Base-by-base conservation (phyloP, 2,329 filamentous ascomycete species). In the Cladophialophora yegresii region DNA sequence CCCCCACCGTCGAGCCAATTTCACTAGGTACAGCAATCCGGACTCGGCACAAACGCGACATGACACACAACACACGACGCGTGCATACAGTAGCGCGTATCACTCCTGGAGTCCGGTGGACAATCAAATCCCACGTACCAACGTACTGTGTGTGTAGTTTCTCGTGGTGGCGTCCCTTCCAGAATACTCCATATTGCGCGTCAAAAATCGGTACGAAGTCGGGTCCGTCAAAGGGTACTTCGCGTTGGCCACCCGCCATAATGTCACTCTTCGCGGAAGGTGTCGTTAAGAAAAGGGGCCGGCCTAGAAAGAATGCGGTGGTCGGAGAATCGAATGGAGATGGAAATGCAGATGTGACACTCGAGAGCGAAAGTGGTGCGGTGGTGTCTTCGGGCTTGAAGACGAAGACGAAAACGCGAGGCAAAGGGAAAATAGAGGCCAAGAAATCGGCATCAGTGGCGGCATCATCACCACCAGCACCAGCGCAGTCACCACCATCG, bases 261-360 rank as follows among this genome's bases (percentile, higher is more conserved):
- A 43, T 43, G 36, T 43, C 36, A n/a, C 4, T 54, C 54, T 64
- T 58, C 6, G 61, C 63, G 22, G 66, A 68, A 62, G 55, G 47
- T n/a, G 49, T 30, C 10, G 20, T 56, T 3, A 68, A 66, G 64
- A 68, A 65, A 62, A 45, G 66, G 60, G 66, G 66, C 28, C 63
- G 66, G 7, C 66, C 64, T 33, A 20, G 62, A 2, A 68, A 68
- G 54, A 68, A 68, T 26, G 64, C 50, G 7, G 53, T 30, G 28
- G 36, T 23, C 4, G 13, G n/a, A 40, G 55, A 47, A 28, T 3
- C 33, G 9, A 23, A 53, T 22, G 23, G 3, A 33, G 13, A n/a
- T 4, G 51, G 20, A 13, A 36, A 32, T 6, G 16, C 8, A n/a
- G 36, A n/a, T 5, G 54, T 47, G 23, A 8, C 20, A 4, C 28